Conservation (phyloP, 2,329 filamentous ascomycete genomes). For the Aspergillus persii region DNA sequence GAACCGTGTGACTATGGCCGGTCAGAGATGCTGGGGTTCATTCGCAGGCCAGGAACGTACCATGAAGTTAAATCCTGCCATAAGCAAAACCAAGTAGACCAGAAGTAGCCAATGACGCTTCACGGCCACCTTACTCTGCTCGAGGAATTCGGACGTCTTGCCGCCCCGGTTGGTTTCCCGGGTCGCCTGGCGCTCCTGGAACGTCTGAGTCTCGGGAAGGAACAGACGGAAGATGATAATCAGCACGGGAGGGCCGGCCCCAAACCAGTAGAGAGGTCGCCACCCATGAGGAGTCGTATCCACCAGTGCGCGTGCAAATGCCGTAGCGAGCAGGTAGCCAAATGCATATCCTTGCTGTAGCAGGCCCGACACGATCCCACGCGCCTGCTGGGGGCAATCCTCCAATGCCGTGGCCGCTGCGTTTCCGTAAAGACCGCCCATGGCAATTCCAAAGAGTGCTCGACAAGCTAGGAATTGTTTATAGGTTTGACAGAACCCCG, state of each 20-base stretch:
- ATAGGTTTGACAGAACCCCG: constrained; percentile 59
- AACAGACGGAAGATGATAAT: constrained; percentile 76
- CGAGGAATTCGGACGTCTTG: constrained; percentile 66
- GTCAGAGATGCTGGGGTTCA: neutral
- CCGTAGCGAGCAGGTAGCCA: constrained; percentile 61
- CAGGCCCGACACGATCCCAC: constrained; percentile 61
- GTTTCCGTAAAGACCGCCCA: constrained; percentile 63
- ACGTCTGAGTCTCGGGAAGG: constrained; percentile 76
- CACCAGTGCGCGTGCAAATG: constrained; percentile 50
- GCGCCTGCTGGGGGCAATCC: constrained; percentile 58
- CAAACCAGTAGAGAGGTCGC: constrained; percentile 89
- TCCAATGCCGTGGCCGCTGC: constrained; percentile 62
- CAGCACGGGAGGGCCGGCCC: constrained; percentile 72
- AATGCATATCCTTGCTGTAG: constrained; percentile 65
- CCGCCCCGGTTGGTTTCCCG: constrained; percentile 57
- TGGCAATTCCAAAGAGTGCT: constrained; percentile 62
- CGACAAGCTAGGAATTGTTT: constrained; percentile 58
- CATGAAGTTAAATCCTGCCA: constrained; percentile 94
- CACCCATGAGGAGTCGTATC: constrained; percentile 76
- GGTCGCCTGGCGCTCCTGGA: constrained; percentile 62
- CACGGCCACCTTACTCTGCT: constrained; percentile 75
- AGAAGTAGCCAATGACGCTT: constrained; percentile 78
- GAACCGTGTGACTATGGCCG: constrained; percentile 63
- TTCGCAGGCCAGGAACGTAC: constrained; percentile 24
- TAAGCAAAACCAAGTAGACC: constrained; percentile 77